Evolutionary conservation across 768 basidiomycete genomes (phyloP).

Genomic region (Amanita polypyramis): DNA sequence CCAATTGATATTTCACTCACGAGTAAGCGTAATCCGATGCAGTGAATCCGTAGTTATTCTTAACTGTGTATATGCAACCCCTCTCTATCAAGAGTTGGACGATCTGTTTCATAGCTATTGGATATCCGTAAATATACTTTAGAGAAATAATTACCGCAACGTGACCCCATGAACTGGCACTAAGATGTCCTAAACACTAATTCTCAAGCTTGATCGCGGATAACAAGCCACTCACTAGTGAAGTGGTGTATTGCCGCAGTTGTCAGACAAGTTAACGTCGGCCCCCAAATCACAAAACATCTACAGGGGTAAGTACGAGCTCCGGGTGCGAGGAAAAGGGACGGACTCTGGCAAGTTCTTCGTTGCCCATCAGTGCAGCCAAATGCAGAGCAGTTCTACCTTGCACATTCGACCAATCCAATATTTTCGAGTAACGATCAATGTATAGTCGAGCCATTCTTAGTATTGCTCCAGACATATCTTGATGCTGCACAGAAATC

Average conservation of each 20-base stretch:
- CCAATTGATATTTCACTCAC: slow-evolving; percentile 27
- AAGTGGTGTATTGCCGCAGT: slow-evolving; percentile 84
- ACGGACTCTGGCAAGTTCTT: slow-evolving; percentile 77
- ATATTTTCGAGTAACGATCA: slow-evolving; percentile 75
- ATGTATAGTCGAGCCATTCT: slow-evolving; percentile 84
- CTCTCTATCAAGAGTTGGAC: slow-evolving; percentile 83
- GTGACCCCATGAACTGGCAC: slow-evolving; percentile 85
- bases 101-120: slow-evolving; percentile 32
- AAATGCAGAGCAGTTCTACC: slow-evolving; percentile 89
- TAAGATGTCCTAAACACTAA: slow-evolving; percentile 18
- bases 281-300: slow-evolving; percentile 89
- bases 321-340: not conserved
- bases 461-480: slow-evolving; percentile 61
- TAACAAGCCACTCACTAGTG: slow-evolving; percentile 62
- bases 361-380: slow-evolving; percentile 81
- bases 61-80: slow-evolving; percentile 73
- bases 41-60: slow-evolving; percentile 88
- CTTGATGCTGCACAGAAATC: slow-evolving; percentile 35
- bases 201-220: slow-evolving; percentile 2
- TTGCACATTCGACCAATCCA: slow-evolving; percentile 88
- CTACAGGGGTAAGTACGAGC: slow-evolving; percentile 27
- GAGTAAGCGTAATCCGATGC: slow-evolving; percentile 92
- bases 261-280: slow-evolving; percentile 82
- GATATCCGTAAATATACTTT: slow-evolving; percentile 1
- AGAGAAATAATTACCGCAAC: slow-evolving; percentile 44